phyloP scores from a whole-genome alignment of 2,329 filamentous ascomycete species.

The Phialophora expanda region DNA sequence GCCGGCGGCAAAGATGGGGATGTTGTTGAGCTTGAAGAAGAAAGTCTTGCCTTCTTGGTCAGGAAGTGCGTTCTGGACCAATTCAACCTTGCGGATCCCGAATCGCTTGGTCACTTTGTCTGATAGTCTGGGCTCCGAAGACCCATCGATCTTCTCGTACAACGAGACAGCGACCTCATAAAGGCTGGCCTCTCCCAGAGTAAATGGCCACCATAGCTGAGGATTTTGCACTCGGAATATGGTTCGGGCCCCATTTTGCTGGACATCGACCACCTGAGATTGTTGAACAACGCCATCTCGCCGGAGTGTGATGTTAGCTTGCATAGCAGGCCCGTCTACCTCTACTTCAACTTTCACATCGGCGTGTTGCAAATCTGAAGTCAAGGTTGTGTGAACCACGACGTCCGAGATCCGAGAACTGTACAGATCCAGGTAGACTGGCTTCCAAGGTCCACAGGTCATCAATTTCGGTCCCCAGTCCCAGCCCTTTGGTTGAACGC shows the following conservation, averaged over 20 bases:
- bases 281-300: background rate
- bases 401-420: slow-evolving; percentile 6
- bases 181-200: slow-evolving; percentile 62
- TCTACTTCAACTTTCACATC: slow-evolving; percentile 3
- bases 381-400: background rate
- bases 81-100: slow-evolving; percentile 59
- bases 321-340: background rate
- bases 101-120: slow-evolving; percentile 42
- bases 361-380: slow-evolving; percentile 1
- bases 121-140: slow-evolving; percentile 48
- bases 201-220: slow-evolving; percentile 64
- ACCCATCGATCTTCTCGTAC: slow-evolving; percentile 34
- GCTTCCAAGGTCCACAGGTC: slow-evolving; percentile 69
- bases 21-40: slow-evolving; percentile 67
- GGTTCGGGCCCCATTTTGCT: background rate
- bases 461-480: slow-evolving; percentile 71
- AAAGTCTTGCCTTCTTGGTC: slow-evolving; percentile 65
- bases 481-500: slow-evolving; percentile 61
- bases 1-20: slow-evolving; percentile 70
- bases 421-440: slow-evolving; percentile 63
- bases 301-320: background rate
- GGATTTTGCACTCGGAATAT: slow-evolving; percentile 45
- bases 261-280: slow-evolving; percentile 4
- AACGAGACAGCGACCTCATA: slow-evolving; percentile 60
- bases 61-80: slow-evolving; percentile 47